Conservation (phyloP, 2,329 filamentous ascomycete genomes). For the Aspergillus neotritici region DNA sequence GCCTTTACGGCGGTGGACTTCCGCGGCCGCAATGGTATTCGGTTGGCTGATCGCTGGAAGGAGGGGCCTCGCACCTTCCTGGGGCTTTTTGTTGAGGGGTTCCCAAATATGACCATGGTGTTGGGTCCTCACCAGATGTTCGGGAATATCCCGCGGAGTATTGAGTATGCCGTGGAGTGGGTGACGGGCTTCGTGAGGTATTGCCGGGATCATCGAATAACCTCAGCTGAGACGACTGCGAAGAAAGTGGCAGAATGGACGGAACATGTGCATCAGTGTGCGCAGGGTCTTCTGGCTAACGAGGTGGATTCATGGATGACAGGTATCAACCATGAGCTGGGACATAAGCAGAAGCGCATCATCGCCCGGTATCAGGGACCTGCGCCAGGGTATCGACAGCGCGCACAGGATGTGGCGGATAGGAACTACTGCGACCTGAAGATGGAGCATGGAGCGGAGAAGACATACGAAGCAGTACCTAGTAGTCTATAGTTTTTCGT, state of each 20-base stretch:
- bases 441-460: not conserved
- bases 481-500: too few species aligned
- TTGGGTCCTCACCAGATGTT: slow-evolving; percentile 50
- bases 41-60: slow-evolving; percentile 29
- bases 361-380: slow-evolving; percentile 46
- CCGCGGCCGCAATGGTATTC: slow-evolving; percentile 25
- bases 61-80: slow-evolving; percentile 37
- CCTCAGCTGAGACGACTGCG: slow-evolving; percentile 37
- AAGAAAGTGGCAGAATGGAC: slow-evolving; percentile 42
- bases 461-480: too few species aligned
- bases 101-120: slow-evolving; percentile 50
- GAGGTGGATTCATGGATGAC: slow-evolving; percentile 54
- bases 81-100: slow-evolving; percentile 39
- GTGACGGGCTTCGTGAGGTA: slow-evolving; percentile 33
- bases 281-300: slow-evolving; percentile 41
- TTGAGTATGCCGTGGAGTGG: slow-evolving; percentile 34
- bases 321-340: slow-evolving; percentile 49
- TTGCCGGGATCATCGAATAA: slow-evolving; percentile 23
- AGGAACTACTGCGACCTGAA: slow-evolving; percentile 11
- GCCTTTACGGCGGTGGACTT: slow-evolving; percentile 38
- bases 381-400: slow-evolving; percentile 39
- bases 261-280: slow-evolving; percentile 45
- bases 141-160: slow-evolving; percentile 28
- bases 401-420: slow-evolving; percentile 13
- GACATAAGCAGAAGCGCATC: slow-evolving; percentile 42